These are phyloP conservation scores for Suillus americanus DNA, from an alignment of 768 basidiomycete genomes.

Conservation along the genomic window DNA sequence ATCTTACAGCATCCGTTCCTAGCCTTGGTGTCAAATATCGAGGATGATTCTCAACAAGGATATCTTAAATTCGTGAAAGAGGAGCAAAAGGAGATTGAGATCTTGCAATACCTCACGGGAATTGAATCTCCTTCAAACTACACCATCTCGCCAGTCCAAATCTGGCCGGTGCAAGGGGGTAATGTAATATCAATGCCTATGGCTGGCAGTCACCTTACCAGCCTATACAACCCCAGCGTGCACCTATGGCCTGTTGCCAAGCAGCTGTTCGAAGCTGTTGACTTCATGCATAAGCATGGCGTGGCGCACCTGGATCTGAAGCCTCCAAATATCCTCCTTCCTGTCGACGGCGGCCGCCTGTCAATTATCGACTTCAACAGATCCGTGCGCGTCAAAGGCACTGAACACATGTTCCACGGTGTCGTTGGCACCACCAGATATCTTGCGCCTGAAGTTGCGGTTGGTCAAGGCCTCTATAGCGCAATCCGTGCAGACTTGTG, in stretches of 20 bases:
- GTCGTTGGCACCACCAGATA: background rate
- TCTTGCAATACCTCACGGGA: constrained; percentile 10
- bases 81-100: constrained; percentile 7
- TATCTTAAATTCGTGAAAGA: constrained; percentile 14
- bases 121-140: constrained; percentile 10
- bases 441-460: background rate
- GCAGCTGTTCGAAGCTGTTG: constrained; percentile 12
- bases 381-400: background rate
- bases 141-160: constrained; percentile 10
- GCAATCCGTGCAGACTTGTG: background rate
- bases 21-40: constrained; percentile 3
- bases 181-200: background rate
- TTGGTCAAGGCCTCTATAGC: background rate
- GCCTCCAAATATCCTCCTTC: constrained; percentile 10
- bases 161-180: constrained; percentile 1
- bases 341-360: background rate
- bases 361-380: constrained; percentile 8
- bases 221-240: background rate
- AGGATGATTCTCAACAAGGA: background rate
- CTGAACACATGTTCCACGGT: background rate
- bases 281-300: constrained; percentile 18
- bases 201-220: background rate
- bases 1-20: constrained; percentile 14
- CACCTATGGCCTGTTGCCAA: background rate
- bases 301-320: constrained; percentile 21